Evolutionary conservation across 257 asterid species (phyloP), one percentile per base, ranked within the genome.

Genomic region (Fraxinus excelsior): DNA sequence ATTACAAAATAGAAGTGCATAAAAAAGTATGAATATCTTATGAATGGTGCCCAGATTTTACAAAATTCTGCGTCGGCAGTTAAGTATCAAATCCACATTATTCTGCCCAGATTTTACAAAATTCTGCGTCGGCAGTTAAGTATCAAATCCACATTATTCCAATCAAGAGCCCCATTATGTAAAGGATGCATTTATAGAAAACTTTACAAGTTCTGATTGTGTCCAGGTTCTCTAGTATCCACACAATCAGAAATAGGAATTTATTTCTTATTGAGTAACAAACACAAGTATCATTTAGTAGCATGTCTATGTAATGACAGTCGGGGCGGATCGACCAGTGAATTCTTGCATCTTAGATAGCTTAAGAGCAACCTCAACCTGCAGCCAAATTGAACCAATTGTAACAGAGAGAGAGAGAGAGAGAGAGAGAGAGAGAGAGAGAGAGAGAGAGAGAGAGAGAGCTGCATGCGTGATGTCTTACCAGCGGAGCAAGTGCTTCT

Each of bases 291-390:
- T 60, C 67, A 60, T 60, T 60, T 8, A 8, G 74, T 67, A 25
- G 72, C 78, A 58, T n/a, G 67, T 81, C 68, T 90, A 95, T 80
- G 99, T 95, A 72, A 95, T 93, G 70, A 93, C 97, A 13, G 99
- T 93, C 6, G 99, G 99, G 72, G 91, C 90, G 77, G 94, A 90
- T 77, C 98, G 96, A 62, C 98, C 92, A 6, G 97, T 95, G 94
- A 67, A 95, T 80, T 88, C 97, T 84, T 86, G 86, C 92, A 95
- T 88, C 89, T 91, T 95, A 23, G 99, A 93, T 60, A 95, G 94
- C 86, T 91, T 90, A 53, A 95, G 91, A 81, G 98, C 99, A 81
- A 91, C 97, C 79, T 91, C 93, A 72, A 92, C 98, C 98, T 95
- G 90, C 38, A 60, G 16, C 23, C 72, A 71, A 53, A 74, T 1